Base-by-base conservation (phyloP, 2,329 filamentous ascomycete genomes). In the Fusarium floridanum region DNA sequence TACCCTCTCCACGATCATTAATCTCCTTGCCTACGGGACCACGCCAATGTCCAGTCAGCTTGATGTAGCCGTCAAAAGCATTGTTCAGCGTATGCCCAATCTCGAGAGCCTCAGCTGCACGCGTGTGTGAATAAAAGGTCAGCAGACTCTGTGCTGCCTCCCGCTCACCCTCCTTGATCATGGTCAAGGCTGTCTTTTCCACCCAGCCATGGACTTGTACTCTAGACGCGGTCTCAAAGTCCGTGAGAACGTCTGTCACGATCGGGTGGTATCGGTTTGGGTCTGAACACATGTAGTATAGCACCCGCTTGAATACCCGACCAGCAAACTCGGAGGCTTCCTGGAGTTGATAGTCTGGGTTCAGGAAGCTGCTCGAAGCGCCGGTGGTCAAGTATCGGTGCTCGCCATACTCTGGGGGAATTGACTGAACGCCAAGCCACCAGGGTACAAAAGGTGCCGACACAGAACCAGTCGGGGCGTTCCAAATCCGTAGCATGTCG, bases 211-310 rank as follows among this genome's bases (percentile, higher is more conserved):
- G 55, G 0, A 78, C 67, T 3, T 78, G 72, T 5, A 24, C 45
- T 0, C 74, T 74, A 5, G 76, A 78, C 0, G 69, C 61, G 10
- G n/a, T 48, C 43, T 77, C 76, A 3, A 77, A 77, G 1, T 53
- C 32, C 6, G 63, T 61, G 1, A 66, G 60, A 45, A 77, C 63
- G 3, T 71, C 64, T 0, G 74, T 78, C 0, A 77, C 72, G 0
- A 78, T 17, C 0, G 76, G 65, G 1, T 78, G 74, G 16, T 78
- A 78, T 0, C n/a, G n/a, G n/a, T n/a, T n/a, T n/a, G 76, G 76
- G 1, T 76, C 72, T 6, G 68, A 77, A 6, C 76, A 77, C 74
- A 78, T 77, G 29, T 77, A 77, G 12, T 77, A 77, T 3, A 77
- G 4, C 1, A 77, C 69, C 0, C 76, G 68, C 27, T 77, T 77